Evolutionary conservation across 1,284 basidiomycete species (phyloP).

Genomic region (Macrocybe sp.): DNA sequence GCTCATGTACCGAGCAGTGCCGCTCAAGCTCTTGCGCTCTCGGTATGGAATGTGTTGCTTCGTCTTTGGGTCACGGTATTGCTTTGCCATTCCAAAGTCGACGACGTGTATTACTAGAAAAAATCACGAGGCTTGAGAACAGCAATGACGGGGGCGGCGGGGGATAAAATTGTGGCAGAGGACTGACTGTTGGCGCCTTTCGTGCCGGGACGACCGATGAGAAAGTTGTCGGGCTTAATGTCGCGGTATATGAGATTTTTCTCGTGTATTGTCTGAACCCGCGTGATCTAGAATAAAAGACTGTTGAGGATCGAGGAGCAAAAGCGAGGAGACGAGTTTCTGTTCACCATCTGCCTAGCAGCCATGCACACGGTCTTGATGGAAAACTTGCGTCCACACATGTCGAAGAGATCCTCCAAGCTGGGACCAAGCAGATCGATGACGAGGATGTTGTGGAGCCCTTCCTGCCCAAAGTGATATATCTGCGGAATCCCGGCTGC

Average conservation of each 20-base stretch:
- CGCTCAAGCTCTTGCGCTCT: constrained; percentile 88
- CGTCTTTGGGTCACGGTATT: constrained; percentile 95
- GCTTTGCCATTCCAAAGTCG: constrained; percentile 98
- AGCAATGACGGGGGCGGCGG: not conserved
- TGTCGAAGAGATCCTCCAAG: constrained; percentile 93
- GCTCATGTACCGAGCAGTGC: constrained; percentile 94
- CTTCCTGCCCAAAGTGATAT: constrained; percentile 97
- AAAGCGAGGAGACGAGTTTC: constrained; percentile 2
- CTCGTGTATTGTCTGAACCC: constrained; percentile 94
- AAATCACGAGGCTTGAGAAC: constrained; percentile 4
- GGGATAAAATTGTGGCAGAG: not conserved
- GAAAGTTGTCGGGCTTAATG: constrained; percentile 97
- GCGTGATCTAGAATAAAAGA: constrained; percentile 54
- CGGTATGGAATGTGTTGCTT: constrained; percentile 97
- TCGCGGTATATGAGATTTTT: constrained; percentile 97
- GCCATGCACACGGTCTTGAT: constrained; percentile 98
- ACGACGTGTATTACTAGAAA: constrained; percentile 49
- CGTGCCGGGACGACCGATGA: constrained; percentile 87
- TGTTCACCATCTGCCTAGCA: constrained; percentile 89
- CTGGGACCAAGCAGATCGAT: constrained; percentile 94
- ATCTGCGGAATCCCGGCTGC: constrained; percentile 90
- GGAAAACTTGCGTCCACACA: constrained; percentile 92
- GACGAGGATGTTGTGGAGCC: constrained; percentile 95
- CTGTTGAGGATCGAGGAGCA: constrained; percentile 1
- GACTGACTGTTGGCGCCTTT: constrained; percentile 74